These are phyloP conservation scores for Solanum virginianum DNA, from an alignment of 257 asterid genomes.

Conservation along the genomic window DNA sequence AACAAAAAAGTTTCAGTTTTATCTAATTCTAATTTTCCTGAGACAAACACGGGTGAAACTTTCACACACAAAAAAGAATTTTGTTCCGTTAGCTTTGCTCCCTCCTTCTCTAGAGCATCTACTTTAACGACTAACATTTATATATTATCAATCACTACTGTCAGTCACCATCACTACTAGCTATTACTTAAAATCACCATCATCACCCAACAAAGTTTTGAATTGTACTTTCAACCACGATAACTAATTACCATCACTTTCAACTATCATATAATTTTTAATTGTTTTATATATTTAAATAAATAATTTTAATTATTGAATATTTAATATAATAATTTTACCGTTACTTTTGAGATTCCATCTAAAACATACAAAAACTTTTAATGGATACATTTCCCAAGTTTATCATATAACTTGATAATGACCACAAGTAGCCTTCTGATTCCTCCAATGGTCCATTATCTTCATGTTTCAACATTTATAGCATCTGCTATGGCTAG, in stretches of 20 bases:
- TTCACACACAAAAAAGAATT: no score
- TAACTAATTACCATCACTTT: background rate
- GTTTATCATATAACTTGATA: background rate
- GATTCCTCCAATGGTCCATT: background rate
- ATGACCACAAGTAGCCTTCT: background rate
- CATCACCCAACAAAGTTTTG: background rate
- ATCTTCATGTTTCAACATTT: background rate
- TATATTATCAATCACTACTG: background rate
- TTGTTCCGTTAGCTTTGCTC: no score
- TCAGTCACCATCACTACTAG: background rate
- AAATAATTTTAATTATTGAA: no score
- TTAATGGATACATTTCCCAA: background rate
- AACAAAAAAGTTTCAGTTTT: no score
- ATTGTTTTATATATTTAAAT: no score
- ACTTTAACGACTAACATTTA: background rate
- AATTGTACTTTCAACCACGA: background rate
- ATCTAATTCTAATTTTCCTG: no score
- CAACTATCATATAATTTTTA: no score
- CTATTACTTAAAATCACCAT: background rate
- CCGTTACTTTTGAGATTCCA: background rate
- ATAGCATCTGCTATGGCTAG: background rate
- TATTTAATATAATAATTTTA: background rate
- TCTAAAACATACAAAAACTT: background rate
- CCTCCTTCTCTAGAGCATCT: no score
- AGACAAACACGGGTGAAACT: no score